Conservation (phyloP, 1,284 basidiomycete genomes). For the Cryptococcus jaspeensis region DNA sequence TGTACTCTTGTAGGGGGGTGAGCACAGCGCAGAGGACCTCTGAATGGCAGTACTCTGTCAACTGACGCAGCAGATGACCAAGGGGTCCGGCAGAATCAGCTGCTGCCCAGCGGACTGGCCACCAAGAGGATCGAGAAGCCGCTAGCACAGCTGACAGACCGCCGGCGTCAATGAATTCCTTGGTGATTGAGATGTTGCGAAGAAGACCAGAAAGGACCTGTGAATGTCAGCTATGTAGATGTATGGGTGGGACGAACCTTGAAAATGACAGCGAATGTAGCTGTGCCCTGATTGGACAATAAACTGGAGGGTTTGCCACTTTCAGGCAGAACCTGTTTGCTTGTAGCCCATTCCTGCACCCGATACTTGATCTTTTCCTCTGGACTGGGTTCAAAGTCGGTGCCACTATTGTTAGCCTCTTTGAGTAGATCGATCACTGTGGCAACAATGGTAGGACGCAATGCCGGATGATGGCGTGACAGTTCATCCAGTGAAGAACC, state of each 20-base stretch:
- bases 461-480: constrained; percentile 87
- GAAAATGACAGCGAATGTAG: constrained; percentile 10
- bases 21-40: constrained; percentile 73
- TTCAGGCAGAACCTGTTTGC: too few species aligned
- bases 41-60: constrained; percentile 80
- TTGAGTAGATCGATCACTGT: constrained; percentile 68
- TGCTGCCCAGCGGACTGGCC: constrained; percentile 85
- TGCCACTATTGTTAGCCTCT: constrained; percentile 57
- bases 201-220: constrained; percentile 78
- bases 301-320: not conserved
- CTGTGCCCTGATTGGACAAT: constrained; percentile 12
- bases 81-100: constrained; percentile 78
- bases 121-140: constrained; percentile 77
- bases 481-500: constrained; percentile 93
- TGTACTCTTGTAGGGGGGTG: constrained; percentile 66
- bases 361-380: constrained; percentile 8
- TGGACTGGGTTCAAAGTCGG: constrained; percentile 23
- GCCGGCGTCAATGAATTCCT: constrained; percentile 81
- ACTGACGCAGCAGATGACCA: constrained; percentile 80
- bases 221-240: constrained; percentile 6
- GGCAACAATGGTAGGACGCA: constrained; percentile 77
- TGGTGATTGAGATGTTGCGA: constrained; percentile 79
- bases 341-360: too few species aligned
- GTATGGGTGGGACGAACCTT: constrained; percentile 19
- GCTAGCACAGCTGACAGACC: constrained; percentile 74